A percentile compares a stretch with the other conserved stretches of the same genome.
Conservation (phyloP, 805 yeast species). For the Starmerella potacharoeniae region DNA sequence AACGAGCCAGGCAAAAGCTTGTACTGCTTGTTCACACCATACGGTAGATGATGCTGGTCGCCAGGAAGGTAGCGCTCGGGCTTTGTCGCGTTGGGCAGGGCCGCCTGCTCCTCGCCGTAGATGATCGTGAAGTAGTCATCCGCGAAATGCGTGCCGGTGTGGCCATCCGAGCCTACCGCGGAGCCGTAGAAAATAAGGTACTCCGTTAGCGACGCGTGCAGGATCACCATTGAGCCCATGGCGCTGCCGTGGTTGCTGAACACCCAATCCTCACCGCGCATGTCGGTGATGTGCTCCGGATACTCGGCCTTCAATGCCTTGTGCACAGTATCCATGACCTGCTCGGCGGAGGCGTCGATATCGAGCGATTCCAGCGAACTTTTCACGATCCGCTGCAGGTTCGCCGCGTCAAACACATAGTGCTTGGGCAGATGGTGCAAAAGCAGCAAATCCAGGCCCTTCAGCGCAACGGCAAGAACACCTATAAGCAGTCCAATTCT, state of each 20-base stretch:
- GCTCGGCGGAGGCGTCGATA: slow-evolving; percentile 29
- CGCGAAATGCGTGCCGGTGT: slow-evolving; percentile 88
- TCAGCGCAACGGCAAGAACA: neutral
- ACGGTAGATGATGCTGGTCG: slow-evolving; percentile 64
- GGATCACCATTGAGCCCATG: slow-evolving; percentile 83
- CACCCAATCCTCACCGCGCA: slow-evolving; percentile 77
- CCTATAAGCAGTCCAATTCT: too few relatives aligned
- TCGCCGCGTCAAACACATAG: slow-evolving; percentile 59
- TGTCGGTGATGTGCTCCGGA: slow-evolving; percentile 62
- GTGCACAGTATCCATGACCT: slow-evolving; percentile 29
- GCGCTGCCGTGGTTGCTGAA: slow-evolving; percentile 98
- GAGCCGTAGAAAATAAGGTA: slow-evolving; percentile 89
- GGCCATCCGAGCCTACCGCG: slow-evolving; percentile 92
- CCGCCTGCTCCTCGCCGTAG: slow-evolving; percentile 67
- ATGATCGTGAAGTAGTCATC: slow-evolving; percentile 92
- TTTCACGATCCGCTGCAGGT: slow-evolving; percentile 48
- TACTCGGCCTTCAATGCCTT: slow-evolving; percentile 48
- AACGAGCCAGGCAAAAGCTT: slow-evolving; percentile 69
- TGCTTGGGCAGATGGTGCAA: slow-evolving; percentile 43
- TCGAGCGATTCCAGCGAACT: slow-evolving; percentile 42
- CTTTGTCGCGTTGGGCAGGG: slow-evolving; percentile 46
- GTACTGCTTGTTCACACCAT: slow-evolving; percentile 74
- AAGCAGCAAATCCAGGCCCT: slow-evolving; percentile 20
- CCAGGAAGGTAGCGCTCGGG: slow-evolving; percentile 76
- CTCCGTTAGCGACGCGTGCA: slow-evolving; percentile 90